A percentile compares a stretch with the other conserved stretches of the same genome.
phyloP scores from a whole-genome alignment of 768 basidiomycete species.

The Naganishia vishniacii region DNA sequence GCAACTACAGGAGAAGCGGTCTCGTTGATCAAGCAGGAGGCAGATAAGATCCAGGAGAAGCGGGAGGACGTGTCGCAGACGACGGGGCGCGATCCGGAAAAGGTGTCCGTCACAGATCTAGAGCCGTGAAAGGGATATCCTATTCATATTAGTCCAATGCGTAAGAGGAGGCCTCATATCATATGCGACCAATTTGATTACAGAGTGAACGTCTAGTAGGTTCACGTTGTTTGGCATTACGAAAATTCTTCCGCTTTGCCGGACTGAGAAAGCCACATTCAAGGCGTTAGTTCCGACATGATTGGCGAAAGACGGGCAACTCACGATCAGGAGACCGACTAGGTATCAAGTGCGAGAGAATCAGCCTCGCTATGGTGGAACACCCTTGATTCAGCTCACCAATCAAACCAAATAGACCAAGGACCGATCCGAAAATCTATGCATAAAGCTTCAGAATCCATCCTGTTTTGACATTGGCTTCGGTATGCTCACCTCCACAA shows the following conservation, averaged over 20 bases:
- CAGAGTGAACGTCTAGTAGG: too few species aligned
- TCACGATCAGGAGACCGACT: constrained; percentile 79
- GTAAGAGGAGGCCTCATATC: background rate
- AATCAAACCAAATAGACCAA: constrained; percentile 88
- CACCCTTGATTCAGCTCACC: constrained; percentile 55
- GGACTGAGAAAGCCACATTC: constrained; percentile 38
- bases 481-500: constrained; percentile 92
- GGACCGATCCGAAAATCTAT: constrained; percentile 55
- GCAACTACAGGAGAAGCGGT: background rate
- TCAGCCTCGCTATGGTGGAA: background rate
- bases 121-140: background rate
- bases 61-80: constrained; percentile 1
- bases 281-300: background rate
- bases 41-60: constrained; percentile 7
- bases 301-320: constrained; percentile 35
- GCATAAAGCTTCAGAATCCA: background rate
- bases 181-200: background rate
- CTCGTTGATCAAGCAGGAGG: background rate
- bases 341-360: constrained; percentile 3
- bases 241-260: constrained; percentile 50
- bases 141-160: constrained; percentile 2
- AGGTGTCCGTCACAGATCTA: constrained; percentile 15
- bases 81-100: background rate
- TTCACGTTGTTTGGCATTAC: too few species aligned
- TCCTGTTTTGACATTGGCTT: too few species aligned